These are phyloP conservation scores for Cladosporium oxysporum DNA, from an alignment of 2,329 filamentous ascomycete species.

Conservation along the genomic window DNA sequence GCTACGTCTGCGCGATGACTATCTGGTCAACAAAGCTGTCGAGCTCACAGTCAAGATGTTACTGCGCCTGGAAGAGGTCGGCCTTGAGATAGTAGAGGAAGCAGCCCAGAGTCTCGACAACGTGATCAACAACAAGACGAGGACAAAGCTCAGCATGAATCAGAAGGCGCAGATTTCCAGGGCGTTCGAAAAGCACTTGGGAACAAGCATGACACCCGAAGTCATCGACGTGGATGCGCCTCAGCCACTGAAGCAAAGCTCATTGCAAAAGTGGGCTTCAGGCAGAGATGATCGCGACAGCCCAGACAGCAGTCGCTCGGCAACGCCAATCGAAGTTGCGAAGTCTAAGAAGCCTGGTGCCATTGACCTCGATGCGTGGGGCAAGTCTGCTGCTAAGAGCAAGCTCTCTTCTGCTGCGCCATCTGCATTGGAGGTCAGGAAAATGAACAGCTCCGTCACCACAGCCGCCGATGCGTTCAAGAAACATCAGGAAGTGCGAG, in stretches of 20 bases:
- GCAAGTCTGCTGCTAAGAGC: slow-evolving; percentile 34
- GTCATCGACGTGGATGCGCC: slow-evolving; percentile 28
- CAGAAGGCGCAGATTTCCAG: slow-evolving; percentile 80
- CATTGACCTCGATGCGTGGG: slow-evolving; percentile 40
- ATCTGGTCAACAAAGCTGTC: slow-evolving; percentile 79
- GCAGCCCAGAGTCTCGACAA: slow-evolving; percentile 65
- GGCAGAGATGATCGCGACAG: slow-evolving; percentile 17
- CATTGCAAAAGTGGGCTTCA: slow-evolving; percentile 44
- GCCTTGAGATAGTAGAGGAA: slow-evolving; percentile 66
- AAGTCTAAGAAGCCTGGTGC: slow-evolving; percentile 29
- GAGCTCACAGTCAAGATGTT: slow-evolving; percentile 83
- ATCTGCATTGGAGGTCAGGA: slow-evolving; percentile 9
- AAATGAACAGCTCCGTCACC: slow-evolving; percentile 12
- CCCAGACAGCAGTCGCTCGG: slow-evolving; percentile 23
- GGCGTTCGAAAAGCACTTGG: slow-evolving; percentile 58
- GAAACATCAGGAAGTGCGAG: slow-evolving; percentile 24
- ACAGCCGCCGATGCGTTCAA: slow-evolving; percentile 19
- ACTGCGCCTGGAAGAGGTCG: slow-evolving; percentile 73
- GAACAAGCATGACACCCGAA: slow-evolving; percentile 25
- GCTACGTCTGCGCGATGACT: slow-evolving; percentile 85
- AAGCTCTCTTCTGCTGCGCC: slow-evolving; percentile 45
- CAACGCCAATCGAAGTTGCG: slow-evolving; percentile 26
- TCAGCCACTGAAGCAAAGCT: slow-evolving; percentile 43
- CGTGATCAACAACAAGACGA: slow-evolving; percentile 61
- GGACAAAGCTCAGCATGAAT: slow-evolving; percentile 76